Percentiles rank a stretch among this genome's conserved stretches.
phyloP scores from a whole-genome alignment of 148 eudicot species.

The Heliosperma pusillum region DNA sequence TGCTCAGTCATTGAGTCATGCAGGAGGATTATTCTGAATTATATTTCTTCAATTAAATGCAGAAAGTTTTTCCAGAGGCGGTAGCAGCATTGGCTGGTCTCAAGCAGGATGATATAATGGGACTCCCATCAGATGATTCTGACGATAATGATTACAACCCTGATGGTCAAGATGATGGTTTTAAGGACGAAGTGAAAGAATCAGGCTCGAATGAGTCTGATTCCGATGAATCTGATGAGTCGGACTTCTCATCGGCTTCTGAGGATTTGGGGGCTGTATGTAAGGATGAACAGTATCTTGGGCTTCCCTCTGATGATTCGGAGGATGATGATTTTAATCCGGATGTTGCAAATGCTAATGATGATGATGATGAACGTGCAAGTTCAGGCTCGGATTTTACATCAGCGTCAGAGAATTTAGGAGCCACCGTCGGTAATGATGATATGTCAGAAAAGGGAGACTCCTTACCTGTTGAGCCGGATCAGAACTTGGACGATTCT shows the following conservation, averaged over 20 bases:
- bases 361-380: slow-evolving; percentile 40
- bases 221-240: slow-evolving; percentile 30
- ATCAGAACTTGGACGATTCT: slow-evolving; percentile 30
- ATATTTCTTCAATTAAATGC: slow-evolving; percentile 23
- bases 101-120: slow-evolving; percentile 47
- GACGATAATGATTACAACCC: slow-evolving; percentile 83
- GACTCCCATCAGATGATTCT: slow-evolving; percentile 83
- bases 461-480: slow-evolving; percentile 29
- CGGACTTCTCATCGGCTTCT: slow-evolving; percentile 55
- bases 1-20: slow-evolving; percentile 24
- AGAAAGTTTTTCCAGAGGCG: slow-evolving; percentile 91
- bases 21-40: slow-evolving; percentile 50
- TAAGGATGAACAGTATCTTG: slow-evolving; percentile 40
- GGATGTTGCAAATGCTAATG: slow-evolving; percentile 40
- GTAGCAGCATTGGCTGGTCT: slow-evolving; percentile 53
- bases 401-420: slow-evolving; percentile 83
- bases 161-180: slow-evolving; percentile 47
- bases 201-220: slow-evolving; percentile 49
- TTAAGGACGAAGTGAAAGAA: slow-evolving; percentile 40
- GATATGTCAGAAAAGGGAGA: slow-evolving; percentile 20
- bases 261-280: slow-evolving; percentile 48
- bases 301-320: slow-evolving; percentile 83
- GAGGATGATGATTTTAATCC: slow-evolving; percentile 93
- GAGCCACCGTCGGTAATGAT: slow-evolving; percentile 33
- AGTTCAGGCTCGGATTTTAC: slow-evolving; percentile 85